A percentile compares a stretch with the other conserved stretches of the same genome.
phyloP scores from a whole-genome alignment of 768 basidiomycete species.

The Suillus hirtellus region DNA sequence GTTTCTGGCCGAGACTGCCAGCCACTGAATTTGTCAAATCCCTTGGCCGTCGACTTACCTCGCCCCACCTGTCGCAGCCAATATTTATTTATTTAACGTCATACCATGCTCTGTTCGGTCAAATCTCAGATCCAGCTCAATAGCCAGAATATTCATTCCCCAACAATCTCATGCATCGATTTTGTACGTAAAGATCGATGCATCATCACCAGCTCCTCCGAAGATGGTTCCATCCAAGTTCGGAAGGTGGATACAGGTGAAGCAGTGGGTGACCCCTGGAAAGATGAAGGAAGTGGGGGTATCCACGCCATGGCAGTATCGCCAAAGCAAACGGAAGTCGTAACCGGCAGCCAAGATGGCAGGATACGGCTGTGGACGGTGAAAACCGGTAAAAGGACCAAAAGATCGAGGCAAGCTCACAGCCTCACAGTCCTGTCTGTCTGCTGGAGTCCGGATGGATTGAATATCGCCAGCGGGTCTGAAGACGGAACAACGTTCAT shows the following conservation, averaged over 20 bases:
- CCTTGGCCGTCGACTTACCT: background rate
- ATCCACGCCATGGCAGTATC: background rate
- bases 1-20: background rate
- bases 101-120: background rate
- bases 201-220: slow-evolving; percentile 1
- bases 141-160: background rate
- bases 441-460: slow-evolving; percentile 1
- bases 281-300: background rate
- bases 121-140: background rate
- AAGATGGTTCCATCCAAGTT: background rate
- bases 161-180: background rate
- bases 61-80: background rate
- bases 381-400: background rate
- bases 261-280: background rate
- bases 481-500: slow-evolving; percentile 4
- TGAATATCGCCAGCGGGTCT: background rate
- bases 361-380: background rate
- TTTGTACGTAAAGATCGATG: background rate
- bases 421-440: background rate
- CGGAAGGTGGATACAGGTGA: background rate
- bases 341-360: background rate
- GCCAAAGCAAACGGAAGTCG: background rate
- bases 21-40: background rate
- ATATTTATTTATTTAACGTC: background rate
- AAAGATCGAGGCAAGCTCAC: background rate